phyloP scores from a whole-genome alignment of 148 eudicot genomes.

The Nyssa sinensis region DNA sequence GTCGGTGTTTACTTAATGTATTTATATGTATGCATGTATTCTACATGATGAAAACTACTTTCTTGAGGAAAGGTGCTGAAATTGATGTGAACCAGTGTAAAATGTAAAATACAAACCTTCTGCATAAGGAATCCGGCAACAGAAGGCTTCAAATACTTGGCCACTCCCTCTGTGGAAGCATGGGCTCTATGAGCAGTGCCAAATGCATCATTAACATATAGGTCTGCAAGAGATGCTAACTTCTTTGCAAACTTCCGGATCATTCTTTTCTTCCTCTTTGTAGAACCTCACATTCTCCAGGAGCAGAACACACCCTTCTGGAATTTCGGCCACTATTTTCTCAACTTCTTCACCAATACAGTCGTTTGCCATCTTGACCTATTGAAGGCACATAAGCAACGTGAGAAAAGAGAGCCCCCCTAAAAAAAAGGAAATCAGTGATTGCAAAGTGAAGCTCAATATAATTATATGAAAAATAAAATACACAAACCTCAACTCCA shows the following conservation, averaged over 20 bases:
- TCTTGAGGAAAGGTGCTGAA: not conserved
- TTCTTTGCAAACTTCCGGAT: conserved; percentile 80
- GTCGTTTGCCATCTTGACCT: conserved; percentile 81
- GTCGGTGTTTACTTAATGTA: no score
- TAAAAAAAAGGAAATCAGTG: not conserved
- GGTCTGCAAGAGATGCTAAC: conserved; percentile 80
- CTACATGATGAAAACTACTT: not conserved
- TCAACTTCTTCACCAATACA: conserved; percentile 82
- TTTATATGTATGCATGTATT: no score
- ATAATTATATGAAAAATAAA: not conserved
- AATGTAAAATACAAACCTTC: conserved; percentile 42
- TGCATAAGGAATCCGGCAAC: conserved; percentile 91
- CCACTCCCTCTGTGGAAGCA: conserved; percentile 81
- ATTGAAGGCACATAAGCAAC: not conserved
- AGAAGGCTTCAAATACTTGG: conserved; percentile 77
- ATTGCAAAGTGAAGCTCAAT: not conserved
- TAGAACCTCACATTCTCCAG: conserved; percentile 84
- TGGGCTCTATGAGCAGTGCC: conserved; percentile 87
- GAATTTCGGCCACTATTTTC: conserved; percentile 59
- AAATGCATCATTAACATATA: conserved; percentile 87
- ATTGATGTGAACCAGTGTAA: not conserved
- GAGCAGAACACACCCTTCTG: conserved; percentile 79
- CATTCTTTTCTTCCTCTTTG: conserved; percentile 95
- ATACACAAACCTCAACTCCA: conserved; percentile 45
- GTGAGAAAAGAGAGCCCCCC: not conserved